A percentile compares a stretch with the other conserved stretches of the same genome.
Conservation (phyloP, 148 eudicot species). For the Selenicereus undatus region DNA sequence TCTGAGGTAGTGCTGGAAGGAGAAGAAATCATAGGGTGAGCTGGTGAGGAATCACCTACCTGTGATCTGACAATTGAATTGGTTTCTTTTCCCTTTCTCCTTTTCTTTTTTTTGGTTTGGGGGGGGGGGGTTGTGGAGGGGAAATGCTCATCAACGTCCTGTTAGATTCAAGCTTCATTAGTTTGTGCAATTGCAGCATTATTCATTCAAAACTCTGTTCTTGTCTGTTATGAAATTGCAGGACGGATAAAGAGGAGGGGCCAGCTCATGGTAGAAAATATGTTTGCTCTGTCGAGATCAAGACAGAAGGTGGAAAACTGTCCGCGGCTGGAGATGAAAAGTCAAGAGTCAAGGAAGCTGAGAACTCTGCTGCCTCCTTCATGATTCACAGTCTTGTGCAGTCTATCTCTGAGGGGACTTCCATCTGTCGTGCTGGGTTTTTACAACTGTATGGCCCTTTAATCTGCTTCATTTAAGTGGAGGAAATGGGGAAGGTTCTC, state of each 20-base stretch:
- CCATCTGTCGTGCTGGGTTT: not conserved
- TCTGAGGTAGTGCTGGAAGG: no score
- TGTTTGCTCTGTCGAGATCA: conserved; percentile 54
- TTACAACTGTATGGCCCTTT: conserved; percentile 13
- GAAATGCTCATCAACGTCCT: not conserved
- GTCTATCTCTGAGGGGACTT: conserved; percentile 18
- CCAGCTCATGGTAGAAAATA: conserved; percentile 56
- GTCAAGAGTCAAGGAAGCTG: conserved; percentile 54
- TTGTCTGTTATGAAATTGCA: conserved; percentile 22
- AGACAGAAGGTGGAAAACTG: conserved; percentile 26
- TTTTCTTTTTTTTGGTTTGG: not conserved
- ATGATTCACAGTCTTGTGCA: conserved; percentile 49
- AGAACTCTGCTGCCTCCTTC: conserved; percentile 70
- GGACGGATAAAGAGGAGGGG: conserved; percentile 53
- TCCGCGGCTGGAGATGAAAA: conserved; percentile 43
- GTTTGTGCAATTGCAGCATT: not conserved
- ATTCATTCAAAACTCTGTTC: not conserved
- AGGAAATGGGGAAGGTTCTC: conserved; percentile 25
- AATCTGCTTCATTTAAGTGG: conserved; percentile 32
- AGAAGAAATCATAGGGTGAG: no score
- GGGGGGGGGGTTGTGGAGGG: not conserved
- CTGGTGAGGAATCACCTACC: no score
- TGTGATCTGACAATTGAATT: no score
- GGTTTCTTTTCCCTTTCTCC: no score
- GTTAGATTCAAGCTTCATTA: not conserved